phyloP scores from a whole-genome alignment of 208 protist genomes.

The Naegleria gruberi region DNA sequence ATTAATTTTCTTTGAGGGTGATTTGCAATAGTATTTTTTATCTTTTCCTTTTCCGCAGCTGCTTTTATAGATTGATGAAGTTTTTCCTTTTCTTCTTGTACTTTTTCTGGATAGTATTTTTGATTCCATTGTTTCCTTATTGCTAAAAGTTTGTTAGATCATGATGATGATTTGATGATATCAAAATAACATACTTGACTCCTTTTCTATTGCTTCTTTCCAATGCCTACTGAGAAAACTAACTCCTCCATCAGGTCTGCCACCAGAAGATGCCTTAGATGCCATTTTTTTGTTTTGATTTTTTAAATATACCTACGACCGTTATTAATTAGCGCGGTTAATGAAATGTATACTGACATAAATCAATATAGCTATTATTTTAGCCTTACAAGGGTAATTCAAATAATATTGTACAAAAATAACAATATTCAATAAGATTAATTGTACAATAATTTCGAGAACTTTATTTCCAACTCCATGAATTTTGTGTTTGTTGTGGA shows the following conservation, averaged over 20 bases:
- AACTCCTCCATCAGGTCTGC: background rate
- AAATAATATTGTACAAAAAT: too few relatives aligned
- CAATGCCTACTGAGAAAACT: background rate
- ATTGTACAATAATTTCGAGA: background rate
- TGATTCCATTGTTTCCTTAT: background rate
- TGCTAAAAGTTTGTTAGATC: background rate
- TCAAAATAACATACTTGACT: background rate
- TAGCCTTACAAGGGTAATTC: too few relatives aligned
- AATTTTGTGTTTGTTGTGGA: background rate
- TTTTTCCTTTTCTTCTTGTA: background rate
- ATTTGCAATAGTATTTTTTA: background rate
- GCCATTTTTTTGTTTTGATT: background rate
- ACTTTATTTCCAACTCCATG: background rate
- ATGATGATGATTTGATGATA: background rate
- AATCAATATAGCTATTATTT: too few relatives aligned
- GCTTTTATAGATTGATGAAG: background rate
- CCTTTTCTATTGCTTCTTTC: background rate
- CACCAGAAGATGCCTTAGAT: too few relatives aligned
- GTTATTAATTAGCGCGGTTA: too few relatives aligned
- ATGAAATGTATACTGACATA: too few relatives aligned
- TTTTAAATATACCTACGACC: too few relatives aligned
- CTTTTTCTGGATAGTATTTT: background rate
- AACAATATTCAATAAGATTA: too few relatives aligned
- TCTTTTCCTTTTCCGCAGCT: background rate
- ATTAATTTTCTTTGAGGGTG: constrained; percentile 8